phyloP scores from a whole-genome alignment of 306 rosid species.

The Elaeagnus macrophylla region DNA sequence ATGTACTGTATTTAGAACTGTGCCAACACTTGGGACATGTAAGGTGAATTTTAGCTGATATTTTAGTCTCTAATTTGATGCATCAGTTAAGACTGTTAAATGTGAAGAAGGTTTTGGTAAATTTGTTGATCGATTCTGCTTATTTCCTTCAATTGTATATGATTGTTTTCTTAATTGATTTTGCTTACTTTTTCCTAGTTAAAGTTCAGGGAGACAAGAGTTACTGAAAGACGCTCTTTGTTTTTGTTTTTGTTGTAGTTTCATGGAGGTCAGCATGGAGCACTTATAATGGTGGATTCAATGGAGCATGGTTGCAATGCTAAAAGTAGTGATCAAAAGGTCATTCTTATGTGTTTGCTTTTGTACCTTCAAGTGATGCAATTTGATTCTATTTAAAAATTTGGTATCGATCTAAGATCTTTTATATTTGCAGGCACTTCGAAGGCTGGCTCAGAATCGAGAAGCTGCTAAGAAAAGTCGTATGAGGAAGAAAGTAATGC shows the following conservation, averaged over 20 bases:
- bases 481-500: slow-evolving; percentile 58
- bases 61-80: no score
- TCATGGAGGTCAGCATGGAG: slow-evolving; percentile 39
- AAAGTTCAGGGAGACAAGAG: neutral
- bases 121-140: no score
- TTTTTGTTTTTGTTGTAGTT: slow-evolving; percentile 24
- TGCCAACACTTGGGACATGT: no score
- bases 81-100: no score
- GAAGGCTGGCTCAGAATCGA: slow-evolving; percentile 70
- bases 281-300: slow-evolving; percentile 45
- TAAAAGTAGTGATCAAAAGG: slow-evolving; percentile 58
- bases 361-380: neutral
- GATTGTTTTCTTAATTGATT: no score
- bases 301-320: slow-evolving; percentile 31
- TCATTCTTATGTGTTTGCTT: neutral
- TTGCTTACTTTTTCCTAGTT: neutral
- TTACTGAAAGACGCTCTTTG: slow-evolving; percentile 1
- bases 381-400: neutral
- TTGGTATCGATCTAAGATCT: neutral
- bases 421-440: slow-evolving; percentile 37
- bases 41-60: no score
- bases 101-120: no score
- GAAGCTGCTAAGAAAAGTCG: slow-evolving; percentile 79
- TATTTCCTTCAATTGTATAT: no score
- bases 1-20: no score